Percentiles rank a stretch among this genome's conserved stretches.
phyloP scores from a whole-genome alignment of 225 moss, liverwort and hornwort genomes.

The Bryum argenteum region DNA sequence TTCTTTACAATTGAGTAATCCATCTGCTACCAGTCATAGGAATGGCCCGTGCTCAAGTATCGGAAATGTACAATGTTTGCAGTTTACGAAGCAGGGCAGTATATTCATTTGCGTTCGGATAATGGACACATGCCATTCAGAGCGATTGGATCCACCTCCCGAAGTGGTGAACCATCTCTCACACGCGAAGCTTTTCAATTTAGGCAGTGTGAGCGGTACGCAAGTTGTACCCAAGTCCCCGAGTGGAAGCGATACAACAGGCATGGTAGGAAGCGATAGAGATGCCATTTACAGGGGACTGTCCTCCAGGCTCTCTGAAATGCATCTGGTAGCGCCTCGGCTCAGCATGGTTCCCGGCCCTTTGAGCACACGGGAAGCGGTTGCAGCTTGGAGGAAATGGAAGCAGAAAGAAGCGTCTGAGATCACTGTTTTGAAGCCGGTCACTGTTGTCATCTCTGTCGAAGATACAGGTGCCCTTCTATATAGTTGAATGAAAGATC shows the following conservation, averaged over 20 bases:
- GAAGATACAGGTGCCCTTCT: constrained; percentile 66
- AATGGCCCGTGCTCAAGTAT: not conserved
- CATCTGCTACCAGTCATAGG: not conserved
- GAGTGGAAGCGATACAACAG: constrained; percentile 36
- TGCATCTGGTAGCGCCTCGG: constrained; percentile 55
- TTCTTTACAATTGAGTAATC: not conserved
- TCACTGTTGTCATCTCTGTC: constrained; percentile 61
- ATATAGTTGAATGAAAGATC: not conserved
- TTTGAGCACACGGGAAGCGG: constrained; percentile 53
- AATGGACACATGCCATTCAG: constrained; percentile 44
- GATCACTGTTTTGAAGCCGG: constrained; percentile 3
- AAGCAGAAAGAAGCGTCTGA: constrained; percentile 21
- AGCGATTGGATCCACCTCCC: constrained; percentile 26
- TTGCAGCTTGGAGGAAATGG: constrained; percentile 68
- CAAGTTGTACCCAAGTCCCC: constrained; percentile 36
- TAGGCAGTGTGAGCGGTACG: constrained; percentile 23
- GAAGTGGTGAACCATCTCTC: constrained; percentile 15
- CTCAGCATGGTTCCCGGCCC: constrained; percentile 62
- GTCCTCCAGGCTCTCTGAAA: constrained; percentile 22
- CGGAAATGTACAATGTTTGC: not conserved
- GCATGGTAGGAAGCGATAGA: constrained; percentile 33
- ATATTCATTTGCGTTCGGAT: constrained; percentile 64
- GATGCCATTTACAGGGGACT: constrained; percentile 30
- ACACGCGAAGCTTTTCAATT: constrained; percentile 29
- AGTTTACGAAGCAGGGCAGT: constrained; percentile 75